A percentile compares a stretch with the other conserved stretches of the same genome.
Evolutionary conservation across 441 rosid genomes (phyloP).

Genomic region (Isatis lusitanica): DNA sequence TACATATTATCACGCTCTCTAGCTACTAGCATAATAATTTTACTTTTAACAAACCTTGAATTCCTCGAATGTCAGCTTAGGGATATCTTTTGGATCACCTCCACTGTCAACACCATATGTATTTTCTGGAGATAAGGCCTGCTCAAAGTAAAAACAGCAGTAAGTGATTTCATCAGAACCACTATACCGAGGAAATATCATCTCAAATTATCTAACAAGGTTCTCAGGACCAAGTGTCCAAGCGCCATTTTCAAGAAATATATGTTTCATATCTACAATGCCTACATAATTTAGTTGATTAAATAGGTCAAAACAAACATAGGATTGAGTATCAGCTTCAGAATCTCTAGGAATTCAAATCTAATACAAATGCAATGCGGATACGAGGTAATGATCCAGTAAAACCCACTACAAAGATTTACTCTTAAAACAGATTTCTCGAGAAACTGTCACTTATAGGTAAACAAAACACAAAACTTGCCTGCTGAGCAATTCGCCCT

Average conservation of each 20-base stretch:
- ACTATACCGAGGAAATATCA: background rate
- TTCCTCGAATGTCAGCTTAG: conserved; percentile 84
- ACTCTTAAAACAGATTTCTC: background rate
- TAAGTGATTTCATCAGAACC: background rate
- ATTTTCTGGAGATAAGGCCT: conserved; percentile 95
- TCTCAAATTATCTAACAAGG: conserved; percentile 1
- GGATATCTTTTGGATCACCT: conserved; percentile 93
- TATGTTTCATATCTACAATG: background rate
- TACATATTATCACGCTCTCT: conserved; percentile 1
- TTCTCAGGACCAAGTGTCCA: conserved; percentile 7
- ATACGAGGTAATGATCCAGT: background rate
- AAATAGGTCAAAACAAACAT: background rate
- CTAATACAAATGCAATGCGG: conserved; percentile 3
- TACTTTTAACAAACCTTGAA: conserved; percentile 42
- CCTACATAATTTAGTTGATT: conserved; percentile 6
- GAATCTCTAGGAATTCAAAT: conserved; percentile 5
- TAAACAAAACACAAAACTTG: conserved; percentile 31
- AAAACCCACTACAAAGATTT: background rate
- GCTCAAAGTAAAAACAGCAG: background rate
- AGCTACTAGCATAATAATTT: conserved; percentile 7
- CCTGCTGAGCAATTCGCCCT: conserved; percentile 83
- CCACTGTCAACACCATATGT: conserved; percentile 99
- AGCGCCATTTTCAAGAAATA: background rate
- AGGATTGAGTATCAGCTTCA: background rate
- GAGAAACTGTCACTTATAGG: background rate